Evolutionary conservation across 2,329 filamentous ascomycete species (phyloP), one percentile per base, ranked within the genome.

Genomic region (Coniochaeta sp.): DNA sequence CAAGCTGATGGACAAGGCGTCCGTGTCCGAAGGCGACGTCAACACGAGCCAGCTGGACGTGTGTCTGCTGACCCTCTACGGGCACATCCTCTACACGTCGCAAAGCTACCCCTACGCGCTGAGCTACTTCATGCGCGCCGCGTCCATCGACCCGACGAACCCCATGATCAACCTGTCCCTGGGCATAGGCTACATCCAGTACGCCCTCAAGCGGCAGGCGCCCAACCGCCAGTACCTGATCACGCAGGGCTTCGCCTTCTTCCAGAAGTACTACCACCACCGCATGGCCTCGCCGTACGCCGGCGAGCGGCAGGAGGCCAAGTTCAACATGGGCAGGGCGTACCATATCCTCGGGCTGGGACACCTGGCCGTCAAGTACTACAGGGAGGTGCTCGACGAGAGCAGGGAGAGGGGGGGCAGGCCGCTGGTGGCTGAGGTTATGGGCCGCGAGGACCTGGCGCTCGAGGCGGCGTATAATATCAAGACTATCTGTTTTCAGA

Each of bases 141-240:
- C 86, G 60, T 84, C 90, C 1, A 75, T 97, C 1, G 88, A 92
- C 64, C 89, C 90, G 0, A 74, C 82, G 8, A 96, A 96, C 68
- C 82, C 89, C 0, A 85, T 90, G 67, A 83, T 97, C 64, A 89
- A 91, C 63, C 82, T 99, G 12, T 89, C 85, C 66, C 87, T 97
- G 26, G 92, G 88, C 0, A 82, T 95, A 14, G 88, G 88, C 33
- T 98, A 96, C 72, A 84, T 97, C 43, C 91, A 97, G 71, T 89
- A 95, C 71, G 88, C 89, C 0, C 82, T 97, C 69, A 97, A 98
- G 72, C 84, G 93, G 1, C 91, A 96, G 72, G 87, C 89, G 0
- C 91, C 93, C 56, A 98, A 98, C 70, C 81, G 95, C 1, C 93
- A 98, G 70, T 93, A 90, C 69, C 84, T 92, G 44, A 86, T 97